A percentile compares a stretch with the other conserved stretches of the same genome.
phyloP scores from a whole-genome alignment of 1,284 basidiomycete species.

The Trametes hirsuta region DNA sequence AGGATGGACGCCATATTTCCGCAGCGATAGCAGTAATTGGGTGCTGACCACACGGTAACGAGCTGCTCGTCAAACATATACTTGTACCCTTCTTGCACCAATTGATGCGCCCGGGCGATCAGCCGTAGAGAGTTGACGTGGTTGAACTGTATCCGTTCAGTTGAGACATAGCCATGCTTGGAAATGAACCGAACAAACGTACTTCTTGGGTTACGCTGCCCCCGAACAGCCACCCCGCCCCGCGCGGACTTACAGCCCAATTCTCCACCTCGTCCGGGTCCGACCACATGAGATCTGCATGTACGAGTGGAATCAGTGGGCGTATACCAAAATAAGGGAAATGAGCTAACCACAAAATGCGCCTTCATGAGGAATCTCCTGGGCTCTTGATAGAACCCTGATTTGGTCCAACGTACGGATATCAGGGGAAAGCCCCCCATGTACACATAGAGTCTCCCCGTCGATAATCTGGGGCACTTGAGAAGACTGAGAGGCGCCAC shows the following conservation, averaged over 20 bases:
- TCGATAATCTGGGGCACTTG: conserved; percentile 78
- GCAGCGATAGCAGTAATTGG: conserved; percentile 92
- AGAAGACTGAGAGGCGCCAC: not conserved
- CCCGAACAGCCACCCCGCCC: conserved; percentile 97
- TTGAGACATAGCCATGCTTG: not conserved
- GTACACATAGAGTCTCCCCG: conserved; percentile 88
- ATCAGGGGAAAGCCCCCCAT: conserved; percentile 92
- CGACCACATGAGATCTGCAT: conserved; percentile 93
- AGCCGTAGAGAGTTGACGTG: conserved; percentile 84
- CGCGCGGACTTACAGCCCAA: conserved; percentile 94
- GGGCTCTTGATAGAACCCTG: conserved; percentile 86
- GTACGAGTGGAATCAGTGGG: not conserved
- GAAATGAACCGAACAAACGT: conserved; percentile 22
- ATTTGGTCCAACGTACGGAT: conserved; percentile 93
- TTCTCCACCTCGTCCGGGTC: conserved; percentile 96
- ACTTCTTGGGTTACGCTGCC: conserved; percentile 86
- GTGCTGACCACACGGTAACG: conserved; percentile 98
- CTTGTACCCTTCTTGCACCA: conserved; percentile 97
- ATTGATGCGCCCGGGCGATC: conserved; percentile 92
- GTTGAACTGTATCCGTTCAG: conserved; percentile 68
- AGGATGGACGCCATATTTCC: conserved; percentile 82
- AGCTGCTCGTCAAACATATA: conserved; percentile 96
- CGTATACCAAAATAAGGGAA: not conserved
- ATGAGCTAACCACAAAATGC: conserved; percentile 84
- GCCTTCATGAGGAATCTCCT: conserved; percentile 97